Percentiles rank a stretch among this genome's conserved stretches.
Evolutionary conservation across 1,284 basidiomycete species (phyloP).

Genomic region (Anthracocystis setariae): DNA sequence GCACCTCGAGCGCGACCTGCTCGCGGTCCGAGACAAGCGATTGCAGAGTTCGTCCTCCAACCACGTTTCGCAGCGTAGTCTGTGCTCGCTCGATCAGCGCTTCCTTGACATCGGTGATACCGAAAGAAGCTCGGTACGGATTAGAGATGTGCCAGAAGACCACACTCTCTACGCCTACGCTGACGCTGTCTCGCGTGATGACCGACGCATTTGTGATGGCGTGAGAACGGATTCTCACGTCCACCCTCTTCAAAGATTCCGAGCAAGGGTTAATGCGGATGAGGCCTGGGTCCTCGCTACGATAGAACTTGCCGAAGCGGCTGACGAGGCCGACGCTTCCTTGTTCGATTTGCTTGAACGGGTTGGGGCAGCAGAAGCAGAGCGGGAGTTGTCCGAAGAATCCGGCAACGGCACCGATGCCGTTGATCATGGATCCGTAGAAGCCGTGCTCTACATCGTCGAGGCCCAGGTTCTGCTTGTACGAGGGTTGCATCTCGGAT

Average conservation of each 20-base stretch:
- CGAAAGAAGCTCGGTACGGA: conserved; percentile 80
- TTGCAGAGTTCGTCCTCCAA: conserved; percentile 79
- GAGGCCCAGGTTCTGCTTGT: conserved; percentile 58
- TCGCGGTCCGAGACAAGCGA: conserved; percentile 80
- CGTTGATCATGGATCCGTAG: conserved; percentile 58
- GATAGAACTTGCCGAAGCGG: conserved; percentile 92
- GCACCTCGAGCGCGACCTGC: conserved; percentile 93
- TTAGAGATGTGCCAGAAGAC: conserved; percentile 80
- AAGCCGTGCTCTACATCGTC: conserved; percentile 51
- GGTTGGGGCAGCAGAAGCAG: conserved; percentile 75
- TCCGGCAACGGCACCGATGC: conserved; percentile 48
- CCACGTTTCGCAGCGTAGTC: conserved; percentile 93
- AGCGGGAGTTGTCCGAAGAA: conserved; percentile 78
- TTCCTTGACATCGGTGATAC: conserved; percentile 85
- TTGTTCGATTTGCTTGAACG: conserved; percentile 78
- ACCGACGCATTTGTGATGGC: conserved; percentile 82
- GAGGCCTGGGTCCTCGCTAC: conserved; percentile 90
- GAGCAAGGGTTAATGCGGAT: conserved; percentile 92
- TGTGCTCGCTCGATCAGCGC: conserved; percentile 92
- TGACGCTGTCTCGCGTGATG: conserved; percentile 81
- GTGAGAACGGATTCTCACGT: conserved; percentile 93
- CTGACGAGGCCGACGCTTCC: conserved; percentile 90
- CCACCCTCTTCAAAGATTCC: conserved; percentile 74
- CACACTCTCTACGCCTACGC: conserved; percentile 85
- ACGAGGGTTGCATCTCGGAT: conserved; percentile 71